These are phyloP conservation scores for Talaromyces sp. DNA, from an alignment of 2,329 filamentous ascomycete genomes.

Conservation along the genomic window DNA sequence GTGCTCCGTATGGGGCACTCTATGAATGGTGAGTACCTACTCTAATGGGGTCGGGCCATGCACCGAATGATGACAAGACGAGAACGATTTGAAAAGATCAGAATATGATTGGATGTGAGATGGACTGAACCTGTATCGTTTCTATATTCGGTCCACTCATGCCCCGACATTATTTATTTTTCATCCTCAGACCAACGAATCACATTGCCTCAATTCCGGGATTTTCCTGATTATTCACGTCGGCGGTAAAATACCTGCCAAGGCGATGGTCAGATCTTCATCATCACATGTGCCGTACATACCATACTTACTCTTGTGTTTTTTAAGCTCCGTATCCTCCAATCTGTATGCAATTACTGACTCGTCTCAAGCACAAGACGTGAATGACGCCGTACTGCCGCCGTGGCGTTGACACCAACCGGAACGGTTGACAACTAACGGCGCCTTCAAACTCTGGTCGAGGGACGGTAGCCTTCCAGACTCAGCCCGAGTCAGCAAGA, in stretches of 20 bases:
- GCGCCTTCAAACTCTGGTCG: neutral
- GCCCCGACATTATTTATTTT: neutral
- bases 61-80: neutral
- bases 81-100: neutral
- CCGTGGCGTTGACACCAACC: neutral
- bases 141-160: neutral
- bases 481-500: neutral
- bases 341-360: neutral
- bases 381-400: neutral
- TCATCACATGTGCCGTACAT: neutral
- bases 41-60: neutral
- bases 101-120: neutral
- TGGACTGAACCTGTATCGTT: neutral
- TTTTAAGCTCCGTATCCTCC: neutral
- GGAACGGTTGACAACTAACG: constrained; percentile 1
- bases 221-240: neutral
- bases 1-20: neutral
- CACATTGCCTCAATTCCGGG: neutral
- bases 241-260: neutral
- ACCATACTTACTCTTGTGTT: neutral
- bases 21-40: neutral
- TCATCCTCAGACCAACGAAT: neutral
- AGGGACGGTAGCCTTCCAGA: neutral
- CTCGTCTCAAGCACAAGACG: neutral
- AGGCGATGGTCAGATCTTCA: neutral